Conservation (phyloP, 108 stramenopile genomes). For the Fragilariopsis cylindrus region DNA sequence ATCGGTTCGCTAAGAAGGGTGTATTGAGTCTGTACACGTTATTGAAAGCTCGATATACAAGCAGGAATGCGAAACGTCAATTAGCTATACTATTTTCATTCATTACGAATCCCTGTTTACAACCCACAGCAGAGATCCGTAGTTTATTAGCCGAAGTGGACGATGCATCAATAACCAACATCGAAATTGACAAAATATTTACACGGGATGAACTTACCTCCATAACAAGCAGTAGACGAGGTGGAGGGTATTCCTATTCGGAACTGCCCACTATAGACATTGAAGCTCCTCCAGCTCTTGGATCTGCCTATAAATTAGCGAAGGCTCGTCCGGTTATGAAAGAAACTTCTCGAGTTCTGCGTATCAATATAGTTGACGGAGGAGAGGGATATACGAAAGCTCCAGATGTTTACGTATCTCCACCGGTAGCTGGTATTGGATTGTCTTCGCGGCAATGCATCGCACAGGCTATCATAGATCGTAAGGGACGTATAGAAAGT, state of each 20-base stretch:
- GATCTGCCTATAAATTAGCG: constrained; percentile 67
- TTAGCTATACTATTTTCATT: constrained; percentile 89
- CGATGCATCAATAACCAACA: constrained; percentile 68
- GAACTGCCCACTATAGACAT: constrained; percentile 43
- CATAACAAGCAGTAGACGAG: constrained; percentile 62
- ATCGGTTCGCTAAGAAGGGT: constrained; percentile 59
- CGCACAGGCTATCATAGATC: constrained; percentile 72
- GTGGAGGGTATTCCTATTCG: constrained; percentile 72
- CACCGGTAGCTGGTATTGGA: constrained; percentile 16
- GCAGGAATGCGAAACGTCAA: constrained; percentile 69
- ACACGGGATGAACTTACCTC: constrained; percentile 32
- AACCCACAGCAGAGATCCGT: constrained; percentile 78
- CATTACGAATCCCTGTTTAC: constrained; percentile 65
- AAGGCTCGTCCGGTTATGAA: constrained; percentile 51
- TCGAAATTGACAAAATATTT: constrained; percentile 39
- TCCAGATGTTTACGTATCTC: constrained; percentile 52
- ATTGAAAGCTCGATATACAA: constrained; percentile 82
- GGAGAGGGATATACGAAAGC: constrained; percentile 69
- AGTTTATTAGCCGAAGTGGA: constrained; percentile 81
- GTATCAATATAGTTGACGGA: constrained; percentile 75
- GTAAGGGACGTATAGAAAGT: constrained; percentile 59
- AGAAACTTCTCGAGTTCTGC: constrained; percentile 67
- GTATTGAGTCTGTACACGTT: constrained; percentile 79
- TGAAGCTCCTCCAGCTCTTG: constrained; percentile 76
- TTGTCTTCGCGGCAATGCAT: constrained; percentile 50